Conservation (phyloP, 2,329 filamentous ascomycete genomes). For the Penicillium sp. region DNA sequence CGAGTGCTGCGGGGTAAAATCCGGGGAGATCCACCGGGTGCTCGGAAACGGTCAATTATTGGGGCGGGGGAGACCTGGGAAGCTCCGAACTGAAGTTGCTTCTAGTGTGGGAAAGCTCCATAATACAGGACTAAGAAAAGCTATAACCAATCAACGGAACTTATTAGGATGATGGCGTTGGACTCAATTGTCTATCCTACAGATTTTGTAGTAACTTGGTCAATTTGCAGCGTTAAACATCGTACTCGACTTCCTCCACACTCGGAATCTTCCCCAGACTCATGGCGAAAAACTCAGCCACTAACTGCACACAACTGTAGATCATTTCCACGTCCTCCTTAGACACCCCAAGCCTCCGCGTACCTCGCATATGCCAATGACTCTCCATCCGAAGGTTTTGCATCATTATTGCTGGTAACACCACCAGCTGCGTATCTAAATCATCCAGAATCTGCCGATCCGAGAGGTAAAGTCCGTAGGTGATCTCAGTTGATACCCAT, state of each 20-base stretch:
- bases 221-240: conserved; percentile 19
- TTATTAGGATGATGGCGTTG: too few relatives aligned
- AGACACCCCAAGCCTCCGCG: conserved; percentile 40
- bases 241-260: conserved; percentile 31
- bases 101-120: too few relatives aligned
- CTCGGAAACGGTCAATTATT: too few relatives aligned
- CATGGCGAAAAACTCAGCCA: conserved; percentile 29
- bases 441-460: conserved; percentile 44
- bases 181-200: too few relatives aligned
- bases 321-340: conserved; percentile 42
- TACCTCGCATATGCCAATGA: conserved; percentile 48
- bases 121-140: too few relatives aligned
- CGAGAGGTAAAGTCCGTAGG: conserved; percentile 60
- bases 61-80: too few relatives aligned
- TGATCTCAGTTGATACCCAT: conserved; percentile 71
- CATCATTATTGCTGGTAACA: conserved; percentile 46
- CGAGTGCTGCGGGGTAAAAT: too few relatives aligned
- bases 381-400: conserved; percentile 44
- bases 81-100: too few relatives aligned
- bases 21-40: too few relatives aligned
- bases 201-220: too few relatives aligned
- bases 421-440: conserved; percentile 47
- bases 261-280: conserved; percentile 32
- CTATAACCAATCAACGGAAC: too few relatives aligned
- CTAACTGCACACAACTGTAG: conserved; percentile 31